A percentile compares a stretch with the other conserved stretches of the same genome.
Conservation (phyloP, 306 rosid genomes). For the Chamaecrista fasciculata region DNA sequence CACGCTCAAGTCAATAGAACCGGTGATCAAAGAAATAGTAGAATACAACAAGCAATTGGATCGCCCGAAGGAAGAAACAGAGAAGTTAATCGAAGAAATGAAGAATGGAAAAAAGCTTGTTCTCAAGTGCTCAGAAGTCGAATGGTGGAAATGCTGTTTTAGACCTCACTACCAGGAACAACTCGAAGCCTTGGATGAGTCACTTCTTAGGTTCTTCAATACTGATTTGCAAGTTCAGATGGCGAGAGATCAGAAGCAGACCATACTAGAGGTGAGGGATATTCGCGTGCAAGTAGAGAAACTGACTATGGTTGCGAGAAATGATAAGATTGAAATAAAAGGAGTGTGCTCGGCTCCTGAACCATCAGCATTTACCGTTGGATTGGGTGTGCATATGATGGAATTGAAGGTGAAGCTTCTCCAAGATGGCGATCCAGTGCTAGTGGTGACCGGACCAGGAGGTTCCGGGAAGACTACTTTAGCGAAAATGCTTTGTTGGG, state of each 20-base stretch:
- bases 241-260: constrained; percentile 20
- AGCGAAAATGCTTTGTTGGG: constrained; percentile 45
- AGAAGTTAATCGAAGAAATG: constrained; percentile 16
- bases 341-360: constrained; percentile 39
- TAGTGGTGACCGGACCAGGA: constrained; percentile 44
- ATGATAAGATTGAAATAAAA: constrained; percentile 10
- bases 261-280: background rate
- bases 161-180: constrained; percentile 30
- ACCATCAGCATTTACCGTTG: constrained; percentile 37
- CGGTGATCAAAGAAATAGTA: constrained; percentile 30
- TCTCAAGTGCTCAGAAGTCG: constrained; percentile 28
- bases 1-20: constrained; percentile 22
- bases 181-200: constrained; percentile 33
- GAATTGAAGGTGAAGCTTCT: constrained; percentile 51
- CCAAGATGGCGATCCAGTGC: constrained; percentile 18
- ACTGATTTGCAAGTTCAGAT: constrained; percentile 24
- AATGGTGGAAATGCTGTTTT: constrained; percentile 33
- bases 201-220: constrained; percentile 12
- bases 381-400: constrained; percentile 44
- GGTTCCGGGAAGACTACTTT: constrained; percentile 62
- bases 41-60: constrained; percentile 26
- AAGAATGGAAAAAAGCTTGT: constrained; percentile 33
- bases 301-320: background rate
- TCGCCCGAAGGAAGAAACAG: constrained; percentile 23
- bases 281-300: background rate